phyloP scores from a whole-genome alignment of 1,284 basidiomycete genomes.

The Trichosporon sp. region DNA sequence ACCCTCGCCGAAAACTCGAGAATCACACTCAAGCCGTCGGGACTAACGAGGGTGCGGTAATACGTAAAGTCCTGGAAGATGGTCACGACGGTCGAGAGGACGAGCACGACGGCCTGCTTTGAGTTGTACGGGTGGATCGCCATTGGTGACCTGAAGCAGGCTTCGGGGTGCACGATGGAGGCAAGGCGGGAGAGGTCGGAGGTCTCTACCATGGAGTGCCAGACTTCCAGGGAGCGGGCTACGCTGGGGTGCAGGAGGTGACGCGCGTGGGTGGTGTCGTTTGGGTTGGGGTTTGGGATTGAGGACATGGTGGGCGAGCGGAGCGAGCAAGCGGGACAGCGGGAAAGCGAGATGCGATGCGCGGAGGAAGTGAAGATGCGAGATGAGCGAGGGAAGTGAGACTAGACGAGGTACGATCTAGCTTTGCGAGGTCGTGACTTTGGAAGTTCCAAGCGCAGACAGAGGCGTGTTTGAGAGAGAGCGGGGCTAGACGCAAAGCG shows the following conservation, averaged over 20 bases:
- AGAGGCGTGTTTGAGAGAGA: too few relatives aligned
- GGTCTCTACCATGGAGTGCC: constrained; percentile 15
- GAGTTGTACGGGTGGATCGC: constrained; percentile 7
- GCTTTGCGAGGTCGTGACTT: too few relatives aligned
- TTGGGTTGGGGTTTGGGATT: neutral
- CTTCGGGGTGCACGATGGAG: constrained; percentile 16
- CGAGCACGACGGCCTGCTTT: constrained; percentile 12
- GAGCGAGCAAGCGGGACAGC: neutral
- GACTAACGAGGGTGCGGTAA: constrained; percentile 11
- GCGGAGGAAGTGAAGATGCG: too few relatives aligned
- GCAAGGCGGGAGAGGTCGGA: constrained; percentile 5
- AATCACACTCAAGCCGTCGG: constrained; percentile 13
- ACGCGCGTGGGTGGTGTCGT: neutral
- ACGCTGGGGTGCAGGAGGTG: constrained; percentile 1
- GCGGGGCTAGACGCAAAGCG: too few relatives aligned
- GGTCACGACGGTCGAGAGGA: constrained; percentile 11
- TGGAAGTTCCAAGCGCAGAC: too few relatives aligned
- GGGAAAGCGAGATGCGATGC: neutral
- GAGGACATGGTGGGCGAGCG: neutral
- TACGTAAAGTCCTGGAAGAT: constrained; percentile 19
- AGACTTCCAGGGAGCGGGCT: constrained; percentile 8
- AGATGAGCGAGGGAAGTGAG: too few relatives aligned
- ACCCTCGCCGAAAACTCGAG: constrained; percentile 17
- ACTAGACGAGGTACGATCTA: too few relatives aligned
- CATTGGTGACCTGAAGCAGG: constrained; percentile 18